Base-by-base conservation (phyloP, 31 red algal genomes). In the Asparagopsis taxiformis region DNA sequence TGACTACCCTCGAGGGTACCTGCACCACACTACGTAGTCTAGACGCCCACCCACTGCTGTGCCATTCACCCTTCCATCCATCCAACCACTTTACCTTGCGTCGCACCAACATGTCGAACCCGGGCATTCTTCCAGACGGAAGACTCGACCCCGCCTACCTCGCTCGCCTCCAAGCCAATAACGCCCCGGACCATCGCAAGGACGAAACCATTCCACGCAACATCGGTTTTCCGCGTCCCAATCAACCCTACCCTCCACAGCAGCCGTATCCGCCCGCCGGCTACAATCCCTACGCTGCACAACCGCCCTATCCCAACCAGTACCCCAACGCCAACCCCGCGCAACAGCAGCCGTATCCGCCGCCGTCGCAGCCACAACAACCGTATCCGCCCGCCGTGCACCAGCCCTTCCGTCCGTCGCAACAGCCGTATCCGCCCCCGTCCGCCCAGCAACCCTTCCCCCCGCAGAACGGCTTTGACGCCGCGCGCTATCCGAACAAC, bases 51-150 rank as follows among this genome's bases (percentile, higher is more conserved):
- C n/a, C n/a, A n/a, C n/a, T n/a, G n/a, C n/a, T n/a, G n/a, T n/a
- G n/a, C n/a, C n/a, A n/a, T n/a, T n/a, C n/a, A n/a, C n/a, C n/a
- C n/a, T n/a, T n/a, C n/a, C n/a, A n/a, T n/a, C n/a, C n/a, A n/a
- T n/a, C n/a, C n/a, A n/a, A n/a, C n/a, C n/a, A n/a, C n/a, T n/a
- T n/a, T n/a, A n/a, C n/a, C n/a, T n/a, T n/a, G n/a, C n/a, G n/a
- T n/a, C n/a, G n/a, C n/a, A n/a, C n/a, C n/a, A n/a, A n/a, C 55
- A 62, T 73, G 59, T 55, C 56, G 34, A 84, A 73, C 57, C 60
- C 59, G 26, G 79, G 68, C 31, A 26, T 73, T 33, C 57, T 73
- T n/a, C 59, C 41, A 51, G 65, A 69, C 56, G 65, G 65, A 51
- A 59, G 58, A 37, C 39, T 64, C 3, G 19, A 57, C 66, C 26